These are phyloP conservation scores for Cyberlindnera euphorbiiphila DNA, from an alignment of 805 yeast genomes.

Conservation along the genomic window DNA sequence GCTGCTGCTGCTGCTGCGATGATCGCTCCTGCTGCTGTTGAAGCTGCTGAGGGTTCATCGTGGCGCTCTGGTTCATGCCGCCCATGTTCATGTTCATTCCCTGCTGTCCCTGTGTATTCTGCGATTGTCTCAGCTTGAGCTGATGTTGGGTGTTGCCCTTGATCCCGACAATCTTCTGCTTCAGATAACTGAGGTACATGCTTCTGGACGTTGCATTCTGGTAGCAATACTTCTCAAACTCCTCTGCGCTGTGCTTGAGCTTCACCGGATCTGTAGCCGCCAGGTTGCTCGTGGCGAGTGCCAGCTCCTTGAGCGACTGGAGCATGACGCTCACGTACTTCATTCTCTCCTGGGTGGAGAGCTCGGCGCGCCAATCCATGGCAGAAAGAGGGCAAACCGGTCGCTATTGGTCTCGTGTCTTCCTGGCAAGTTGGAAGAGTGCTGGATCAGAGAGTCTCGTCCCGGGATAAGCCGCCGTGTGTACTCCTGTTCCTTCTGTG, in stretches of 20 bases:
- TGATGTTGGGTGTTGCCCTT: slow-evolving; percentile 24
- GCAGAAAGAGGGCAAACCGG: not conserved
- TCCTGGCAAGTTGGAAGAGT: too few relatives aligned
- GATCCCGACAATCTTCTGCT: slow-evolving; percentile 26
- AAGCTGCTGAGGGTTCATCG: slow-evolving; percentile 24
- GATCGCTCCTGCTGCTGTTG: slow-evolving; percentile 22
- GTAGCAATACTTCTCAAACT: slow-evolving; percentile 65
- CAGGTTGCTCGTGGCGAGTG: slow-evolving; percentile 16
- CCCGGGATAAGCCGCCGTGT: too few relatives aligned
- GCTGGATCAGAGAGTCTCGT: too few relatives aligned
- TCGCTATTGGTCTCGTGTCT: too few relatives aligned
- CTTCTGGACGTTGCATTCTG: slow-evolving; percentile 53
- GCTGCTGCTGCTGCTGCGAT: slow-evolving; percentile 17
- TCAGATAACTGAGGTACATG: slow-evolving; percentile 50
- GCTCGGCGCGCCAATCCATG: slow-evolving; percentile 29
- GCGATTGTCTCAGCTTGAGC: slow-evolving; percentile 34
- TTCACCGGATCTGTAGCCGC: slow-evolving; percentile 34
- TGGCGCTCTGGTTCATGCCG: slow-evolving; percentile 1
- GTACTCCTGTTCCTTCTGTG: too few relatives aligned
- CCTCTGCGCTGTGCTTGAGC: slow-evolving; percentile 57
- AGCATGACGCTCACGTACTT: slow-evolving; percentile 24
- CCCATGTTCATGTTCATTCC: slow-evolving; percentile 7
- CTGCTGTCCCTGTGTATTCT: slow-evolving; percentile 27
- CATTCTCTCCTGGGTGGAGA: slow-evolving; percentile 23
- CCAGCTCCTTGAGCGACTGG: slow-evolving; percentile 24